A percentile compares a stretch with the other conserved stretches of the same genome.
These are phyloP conservation scores for Musa itinerans DNA, from an alignment of 176 grass and related monocot genomes.

Conservation along the genomic window DNA sequence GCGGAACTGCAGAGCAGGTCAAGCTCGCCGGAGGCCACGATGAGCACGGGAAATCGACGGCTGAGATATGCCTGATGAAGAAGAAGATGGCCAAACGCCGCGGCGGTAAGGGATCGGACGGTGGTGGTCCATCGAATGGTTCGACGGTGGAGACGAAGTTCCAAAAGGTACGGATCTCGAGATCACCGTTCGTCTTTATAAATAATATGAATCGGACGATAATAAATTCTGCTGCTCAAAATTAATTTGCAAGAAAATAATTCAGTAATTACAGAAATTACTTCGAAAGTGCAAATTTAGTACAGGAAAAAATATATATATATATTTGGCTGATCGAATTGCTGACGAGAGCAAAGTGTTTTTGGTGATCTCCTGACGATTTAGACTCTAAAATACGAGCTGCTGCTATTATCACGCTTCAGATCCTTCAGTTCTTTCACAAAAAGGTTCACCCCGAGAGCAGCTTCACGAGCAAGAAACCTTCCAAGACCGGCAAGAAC, in stretches of 20 bases:
- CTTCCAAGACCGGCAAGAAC: constrained; percentile 15
- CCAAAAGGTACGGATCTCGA: constrained; percentile 43
- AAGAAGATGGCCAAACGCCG: constrained; percentile 41
- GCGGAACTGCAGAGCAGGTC: constrained; percentile 28
- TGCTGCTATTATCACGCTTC: constrained; percentile 29
- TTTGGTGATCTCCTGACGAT: too few relatives aligned
- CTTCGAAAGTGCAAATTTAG: too few relatives aligned
- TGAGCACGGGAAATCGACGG: constrained; percentile 21
- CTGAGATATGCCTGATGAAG: constrained; percentile 22
- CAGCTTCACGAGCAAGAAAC: constrained; percentile 14
- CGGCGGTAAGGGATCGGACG: constrained; percentile 1
- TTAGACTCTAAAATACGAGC: background rate
- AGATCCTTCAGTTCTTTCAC: constrained; percentile 96
- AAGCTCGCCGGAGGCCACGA: constrained; percentile 19
- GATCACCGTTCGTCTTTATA: background rate
- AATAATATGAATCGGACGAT: too few relatives aligned
- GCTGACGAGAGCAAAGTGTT: background rate
- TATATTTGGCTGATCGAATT: background rate
- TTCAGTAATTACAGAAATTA: too few relatives aligned
- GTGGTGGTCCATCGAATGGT: background rate
- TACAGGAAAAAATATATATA: background rate
- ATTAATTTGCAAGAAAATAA: too few relatives aligned
- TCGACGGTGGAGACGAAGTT: constrained; percentile 46
- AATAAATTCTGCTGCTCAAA: too few relatives aligned
- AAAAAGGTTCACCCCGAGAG: constrained; percentile 86